These are phyloP conservation scores for Hemerocallis citrina DNA, from an alignment of 106 monocot species.

Conservation along the genomic window DNA sequence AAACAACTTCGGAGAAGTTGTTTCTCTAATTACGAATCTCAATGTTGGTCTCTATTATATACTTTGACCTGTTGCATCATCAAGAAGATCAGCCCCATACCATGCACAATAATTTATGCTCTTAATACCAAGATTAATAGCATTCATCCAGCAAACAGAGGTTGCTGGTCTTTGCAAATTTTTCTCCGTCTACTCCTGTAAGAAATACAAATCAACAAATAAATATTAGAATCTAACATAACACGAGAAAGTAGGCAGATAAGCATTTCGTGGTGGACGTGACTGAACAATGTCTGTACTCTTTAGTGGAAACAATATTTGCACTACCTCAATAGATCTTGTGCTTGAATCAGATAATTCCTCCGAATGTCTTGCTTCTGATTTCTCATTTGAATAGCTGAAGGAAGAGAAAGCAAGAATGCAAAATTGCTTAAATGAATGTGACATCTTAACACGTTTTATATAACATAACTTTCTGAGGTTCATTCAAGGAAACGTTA, in stretches of 20 bases:
- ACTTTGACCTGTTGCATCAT: background rate
- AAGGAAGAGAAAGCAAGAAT: background rate
- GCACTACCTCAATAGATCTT: slow-evolving; percentile 22
- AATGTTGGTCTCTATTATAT: background rate
- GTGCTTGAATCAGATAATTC: slow-evolving; percentile 7
- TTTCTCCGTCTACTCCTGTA: slow-evolving; percentile 7
- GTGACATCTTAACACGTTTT: background rate
- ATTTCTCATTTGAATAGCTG: slow-evolving; percentile 88
- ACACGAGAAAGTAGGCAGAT: background rate
- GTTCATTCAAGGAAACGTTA: background rate
- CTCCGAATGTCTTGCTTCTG: slow-evolving; percentile 56
- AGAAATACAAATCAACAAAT: background rate
- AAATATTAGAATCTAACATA: slow-evolving; percentile 1
- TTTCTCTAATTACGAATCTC: background rate
- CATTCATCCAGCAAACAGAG: background rate
- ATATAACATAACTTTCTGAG: background rate
- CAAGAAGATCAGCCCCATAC: background rate
- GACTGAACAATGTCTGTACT: background rate
- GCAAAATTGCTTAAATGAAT: background rate
- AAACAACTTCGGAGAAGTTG: background rate
- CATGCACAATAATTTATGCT: background rate
- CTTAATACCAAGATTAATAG: background rate
- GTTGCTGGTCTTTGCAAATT: background rate
- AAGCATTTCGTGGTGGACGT: background rate
- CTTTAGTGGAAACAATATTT: background rate